Conservation (phyloP, 2,329 filamentous ascomycete genomes). For the Pseudogymnoascus sp. region DNA sequence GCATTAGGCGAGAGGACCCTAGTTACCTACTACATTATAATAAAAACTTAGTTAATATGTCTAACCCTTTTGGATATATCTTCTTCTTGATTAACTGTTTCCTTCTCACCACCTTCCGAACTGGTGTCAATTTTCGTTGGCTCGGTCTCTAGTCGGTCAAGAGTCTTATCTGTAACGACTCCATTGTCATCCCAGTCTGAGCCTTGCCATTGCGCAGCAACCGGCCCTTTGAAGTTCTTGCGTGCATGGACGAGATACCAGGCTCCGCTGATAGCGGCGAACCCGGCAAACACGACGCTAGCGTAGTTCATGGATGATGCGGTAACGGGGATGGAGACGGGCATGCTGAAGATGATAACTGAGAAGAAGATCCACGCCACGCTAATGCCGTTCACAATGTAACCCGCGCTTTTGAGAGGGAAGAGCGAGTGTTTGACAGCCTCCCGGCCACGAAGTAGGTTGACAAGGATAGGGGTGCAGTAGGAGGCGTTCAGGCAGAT, state of each 20-base stretch:
- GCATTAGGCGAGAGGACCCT: background rate
- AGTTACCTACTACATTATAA: background rate
- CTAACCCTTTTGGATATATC: background rate
- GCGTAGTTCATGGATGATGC: conserved; percentile 57
- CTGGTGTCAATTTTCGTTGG: background rate
- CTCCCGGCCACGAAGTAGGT: conserved; percentile 55
- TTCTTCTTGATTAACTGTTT: background rate
- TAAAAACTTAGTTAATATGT: background rate
- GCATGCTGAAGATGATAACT: conserved; percentile 70
- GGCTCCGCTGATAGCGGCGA: conserved; percentile 47
- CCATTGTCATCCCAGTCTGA: background rate
- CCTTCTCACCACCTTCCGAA: background rate
- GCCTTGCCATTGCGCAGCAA: background rate
- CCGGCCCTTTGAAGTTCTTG: conserved; percentile 54
- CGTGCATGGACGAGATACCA: conserved; percentile 58
- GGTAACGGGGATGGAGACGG: conserved; percentile 48
- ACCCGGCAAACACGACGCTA: conserved; percentile 55
- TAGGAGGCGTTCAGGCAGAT: conserved; percentile 71
- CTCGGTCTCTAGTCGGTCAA: background rate
- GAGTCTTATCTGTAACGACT: background rate
- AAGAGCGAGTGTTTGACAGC: conserved; percentile 58
- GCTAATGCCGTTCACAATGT: conserved; percentile 57
- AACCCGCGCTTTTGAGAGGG: conserved; percentile 61
- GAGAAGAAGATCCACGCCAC: conserved; percentile 63
- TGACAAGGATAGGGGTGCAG: conserved; percentile 66